A percentile compares a stretch with the other conserved stretches of the same genome.
These are phyloP conservation scores for Naganishia onofrii DNA, from an alignment of 768 basidiomycete genomes.

Conservation along the genomic window DNA sequence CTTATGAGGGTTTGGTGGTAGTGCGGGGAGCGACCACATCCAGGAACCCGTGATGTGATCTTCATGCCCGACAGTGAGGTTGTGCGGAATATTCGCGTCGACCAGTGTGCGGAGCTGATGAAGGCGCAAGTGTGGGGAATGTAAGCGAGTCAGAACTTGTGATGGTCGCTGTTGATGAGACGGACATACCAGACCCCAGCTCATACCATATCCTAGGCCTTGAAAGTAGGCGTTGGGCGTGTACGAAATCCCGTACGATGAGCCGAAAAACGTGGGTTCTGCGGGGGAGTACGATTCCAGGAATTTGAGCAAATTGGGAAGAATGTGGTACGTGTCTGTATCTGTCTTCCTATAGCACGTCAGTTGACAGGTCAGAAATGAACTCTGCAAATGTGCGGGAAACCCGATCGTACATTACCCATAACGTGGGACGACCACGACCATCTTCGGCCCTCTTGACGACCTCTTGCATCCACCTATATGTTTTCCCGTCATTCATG, in stretches of 20 bases:
- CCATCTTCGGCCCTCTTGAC: conserved; percentile 36
- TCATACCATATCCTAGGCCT: conserved; percentile 44
- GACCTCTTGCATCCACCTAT: conserved; percentile 35
- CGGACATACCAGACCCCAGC: conserved; percentile 42
- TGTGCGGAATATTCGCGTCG: conserved; percentile 30
- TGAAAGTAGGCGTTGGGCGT: conserved; percentile 39
- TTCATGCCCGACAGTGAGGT: conserved; percentile 34
- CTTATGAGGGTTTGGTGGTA: not conserved
- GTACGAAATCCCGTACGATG: conserved; percentile 32
- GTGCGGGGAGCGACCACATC: conserved; percentile 35
- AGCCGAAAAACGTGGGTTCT: conserved; percentile 40
- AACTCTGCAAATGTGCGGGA: not conserved
- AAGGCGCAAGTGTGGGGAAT: too few relatives aligned
- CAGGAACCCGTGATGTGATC: conserved; percentile 37
- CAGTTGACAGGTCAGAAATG: conserved; percentile 9
- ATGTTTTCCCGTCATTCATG: conserved; percentile 44
- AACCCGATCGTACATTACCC: conserved; percentile 38
- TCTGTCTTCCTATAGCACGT: conserved; percentile 19
- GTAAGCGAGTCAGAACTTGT: too few relatives aligned
- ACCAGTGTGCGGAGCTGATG: conserved; percentile 38
- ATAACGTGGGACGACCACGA: conserved; percentile 36
- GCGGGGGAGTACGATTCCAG: conserved; percentile 32
- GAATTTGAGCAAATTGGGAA: conserved; percentile 40
- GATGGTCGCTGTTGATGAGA: conserved; percentile 1
- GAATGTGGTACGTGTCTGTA: conserved; percentile 36